A percentile compares a stretch with the other conserved stretches of the same genome.
These are phyloP conservation scores for Jamesozyma rosinii DNA, from an alignment of 805 yeast genomes.

Conservation along the genomic window DNA sequence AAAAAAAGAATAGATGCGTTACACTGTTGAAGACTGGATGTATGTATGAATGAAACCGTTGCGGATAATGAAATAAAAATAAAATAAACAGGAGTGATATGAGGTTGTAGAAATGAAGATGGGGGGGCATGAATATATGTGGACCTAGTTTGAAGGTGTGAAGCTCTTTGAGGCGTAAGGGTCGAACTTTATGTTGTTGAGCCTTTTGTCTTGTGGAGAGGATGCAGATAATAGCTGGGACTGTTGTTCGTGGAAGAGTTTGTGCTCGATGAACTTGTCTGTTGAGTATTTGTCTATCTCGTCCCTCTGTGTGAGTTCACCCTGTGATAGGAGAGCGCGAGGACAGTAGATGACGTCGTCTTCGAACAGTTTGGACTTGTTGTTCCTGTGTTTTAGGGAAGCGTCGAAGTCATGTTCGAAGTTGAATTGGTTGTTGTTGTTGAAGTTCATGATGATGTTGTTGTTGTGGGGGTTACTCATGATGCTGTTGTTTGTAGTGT, in stretches of 20 bases:
- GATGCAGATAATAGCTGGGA: background rate
- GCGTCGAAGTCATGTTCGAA: constrained; percentile 7
- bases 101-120: background rate
- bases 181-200: constrained; percentile 38
- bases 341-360: constrained; percentile 30
- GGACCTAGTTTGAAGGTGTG: constrained; percentile 36
- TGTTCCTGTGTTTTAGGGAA: constrained; percentile 18
- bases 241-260: constrained; percentile 1
- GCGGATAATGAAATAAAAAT: too few relatives aligned
- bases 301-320: constrained; percentile 22
- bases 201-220: background rate
- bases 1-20: too few relatives aligned
- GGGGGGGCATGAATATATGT: background rate
- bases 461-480: background rate
- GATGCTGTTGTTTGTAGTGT: constrained; percentile 1
- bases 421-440: background rate
- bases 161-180: constrained; percentile 60
- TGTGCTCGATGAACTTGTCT: constrained; percentile 7
- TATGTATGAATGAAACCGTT: too few relatives aligned
- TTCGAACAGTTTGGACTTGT: constrained; percentile 25
- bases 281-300: constrained; percentile 17
- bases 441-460: background rate
- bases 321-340: constrained; percentile 21
- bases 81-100: too few relatives aligned
- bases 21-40: too few relatives aligned